Base-by-base conservation (phyloP, 306 rosid species). In the Bauhinia variegata region DNA sequence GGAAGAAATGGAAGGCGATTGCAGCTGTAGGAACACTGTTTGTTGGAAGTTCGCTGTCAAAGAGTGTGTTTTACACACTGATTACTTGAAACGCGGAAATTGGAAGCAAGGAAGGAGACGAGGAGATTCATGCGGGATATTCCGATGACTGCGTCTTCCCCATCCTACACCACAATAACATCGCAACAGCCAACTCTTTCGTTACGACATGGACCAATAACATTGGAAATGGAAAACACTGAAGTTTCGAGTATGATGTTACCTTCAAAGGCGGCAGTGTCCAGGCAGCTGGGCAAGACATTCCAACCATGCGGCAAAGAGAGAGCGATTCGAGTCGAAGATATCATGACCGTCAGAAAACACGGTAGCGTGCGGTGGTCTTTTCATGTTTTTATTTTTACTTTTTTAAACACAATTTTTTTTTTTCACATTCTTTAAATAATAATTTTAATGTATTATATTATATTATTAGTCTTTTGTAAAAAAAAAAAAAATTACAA, bases 241-340 rank as follows among this genome's bases (percentile, higher is more conserved):
- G n/a, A 17, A 31, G 30, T 1, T 1, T 36, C 7, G 41, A 36
- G 9, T 36, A 5, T 13, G 10, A 7, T 13, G 56, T 12, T 65
- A 81, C 97, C 98, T 85, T 85, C 84, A 39, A 92, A 89, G 61
- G 89, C 89, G 43, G 87, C n/a, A n/a, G n/a, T n/a, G n/a, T n/a
- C n/a, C 96, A 6, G 98, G 98, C 65, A 89, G 85, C 87, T 92
- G 98, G 70, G 89, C n/a, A 89, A 71, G 89, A 96, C 98, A 92
- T 92, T 58, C 89, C 96, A 8, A 92, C 98, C 77, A 79, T 87
- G 16, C 98, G 90, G 58, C 96, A 92, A 32, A 92, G 96, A n/a
- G 54, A 58, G 60, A 86, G 86, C 11, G 85, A 95, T 42, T 89
- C 96, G n/a, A 84, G 86, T 79, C 54, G 60, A 71, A 54, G 46